Conservation (phyloP, 768 basidiomycete species). For the Arthromyces matolae region DNA sequence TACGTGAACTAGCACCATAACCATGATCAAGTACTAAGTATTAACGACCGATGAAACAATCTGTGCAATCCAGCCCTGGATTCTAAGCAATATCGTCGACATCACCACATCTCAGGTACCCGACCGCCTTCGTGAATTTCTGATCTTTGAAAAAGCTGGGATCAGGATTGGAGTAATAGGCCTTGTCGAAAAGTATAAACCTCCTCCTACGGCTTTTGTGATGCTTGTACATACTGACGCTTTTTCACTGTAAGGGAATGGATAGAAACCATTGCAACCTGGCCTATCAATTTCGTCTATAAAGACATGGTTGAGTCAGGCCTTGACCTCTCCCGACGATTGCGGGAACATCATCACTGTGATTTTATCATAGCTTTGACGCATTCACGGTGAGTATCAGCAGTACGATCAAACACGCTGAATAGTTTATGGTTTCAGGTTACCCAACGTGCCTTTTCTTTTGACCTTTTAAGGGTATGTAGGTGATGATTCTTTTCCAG, state of each 20-base stretch:
- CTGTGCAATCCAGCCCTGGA: conserved; percentile 69
- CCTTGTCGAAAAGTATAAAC: conserved; percentile 82
- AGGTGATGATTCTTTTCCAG: conserved; percentile 34
- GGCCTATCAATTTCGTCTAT: conserved; percentile 79
- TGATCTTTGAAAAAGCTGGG: conserved; percentile 66
- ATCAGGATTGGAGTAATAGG: conserved; percentile 79
- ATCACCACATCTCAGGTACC: conserved; percentile 60
- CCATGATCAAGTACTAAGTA: background rate
- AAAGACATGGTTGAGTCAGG: conserved; percentile 72
- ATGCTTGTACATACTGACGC: background rate
- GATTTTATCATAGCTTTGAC: conserved; percentile 86
- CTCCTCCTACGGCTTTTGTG: background rate
- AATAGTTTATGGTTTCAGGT: no score
- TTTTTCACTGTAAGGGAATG: conserved; percentile 57
- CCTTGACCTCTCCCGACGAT: conserved; percentile 61
- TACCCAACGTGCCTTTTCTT: conserved; percentile 57
- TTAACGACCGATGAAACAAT: background rate
- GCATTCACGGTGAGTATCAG: conserved; percentile 59
- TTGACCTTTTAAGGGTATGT: no score
- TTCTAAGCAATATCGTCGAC: conserved; percentile 85
- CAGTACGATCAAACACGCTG: no score
- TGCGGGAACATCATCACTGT: conserved; percentile 70
- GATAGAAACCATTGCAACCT: conserved; percentile 84
- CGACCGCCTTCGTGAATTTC: conserved; percentile 53
- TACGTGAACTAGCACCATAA: no score